phyloP scores from a whole-genome alignment of 148 eudicot species.

The Vaccinium vitisidaea region DNA sequence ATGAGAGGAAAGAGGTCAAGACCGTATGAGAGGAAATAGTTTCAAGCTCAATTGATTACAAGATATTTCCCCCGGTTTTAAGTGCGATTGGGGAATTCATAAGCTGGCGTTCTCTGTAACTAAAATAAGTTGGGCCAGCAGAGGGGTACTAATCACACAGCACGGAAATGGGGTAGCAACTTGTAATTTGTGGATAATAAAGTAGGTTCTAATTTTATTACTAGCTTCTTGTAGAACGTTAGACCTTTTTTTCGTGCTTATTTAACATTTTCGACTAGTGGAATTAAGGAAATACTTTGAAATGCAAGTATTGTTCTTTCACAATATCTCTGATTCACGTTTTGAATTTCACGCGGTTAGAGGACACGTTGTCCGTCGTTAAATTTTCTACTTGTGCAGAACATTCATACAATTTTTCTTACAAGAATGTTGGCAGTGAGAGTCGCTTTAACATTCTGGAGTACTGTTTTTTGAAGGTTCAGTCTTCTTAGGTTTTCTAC shows the following conservation, averaged over 20 bases:
- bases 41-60: background rate
- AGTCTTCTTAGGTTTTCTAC: no score
- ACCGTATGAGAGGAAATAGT: background rate
- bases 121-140: conserved; percentile 13
- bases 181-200: background rate
- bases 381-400: no score
- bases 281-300: background rate
- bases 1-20: background rate
- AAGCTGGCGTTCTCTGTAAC: conserved; percentile 10
- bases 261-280: conserved; percentile 13
- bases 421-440: background rate
- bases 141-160: background rate
- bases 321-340: background rate
- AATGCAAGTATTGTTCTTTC: conserved; percentile 10
- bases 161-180: conserved; percentile 8
- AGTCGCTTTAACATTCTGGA: no score
- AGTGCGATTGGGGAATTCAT: conserved; percentile 4
- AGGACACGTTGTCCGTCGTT: no score
- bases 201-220: background rate
- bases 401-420: no score
- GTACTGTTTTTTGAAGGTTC: no score
- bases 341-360: background rate
- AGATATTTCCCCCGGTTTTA: background rate
- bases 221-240: conserved; percentile 7
- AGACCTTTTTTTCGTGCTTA: background rate